phyloP scores from a whole-genome alignment of 805 yeast species.

The Wickerhamiella siamensis region DNA sequence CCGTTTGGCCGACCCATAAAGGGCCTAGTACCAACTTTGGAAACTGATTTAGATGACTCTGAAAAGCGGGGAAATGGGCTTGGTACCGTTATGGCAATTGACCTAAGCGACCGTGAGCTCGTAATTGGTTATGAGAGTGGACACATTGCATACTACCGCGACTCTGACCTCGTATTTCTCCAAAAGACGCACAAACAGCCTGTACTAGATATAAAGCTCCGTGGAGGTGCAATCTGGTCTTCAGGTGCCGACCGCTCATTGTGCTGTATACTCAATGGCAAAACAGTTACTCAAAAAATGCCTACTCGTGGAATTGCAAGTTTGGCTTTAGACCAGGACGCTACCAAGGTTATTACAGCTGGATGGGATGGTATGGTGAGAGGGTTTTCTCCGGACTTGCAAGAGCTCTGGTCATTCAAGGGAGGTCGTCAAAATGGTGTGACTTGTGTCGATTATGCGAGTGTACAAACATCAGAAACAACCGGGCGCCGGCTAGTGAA shows the following conservation, averaged over 20 bases:
- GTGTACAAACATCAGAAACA: background rate
- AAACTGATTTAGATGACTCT: slow-evolving; percentile 10
- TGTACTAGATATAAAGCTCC: slow-evolving; percentile 18
- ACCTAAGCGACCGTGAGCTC: slow-evolving; percentile 24
- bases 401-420: slow-evolving; percentile 22
- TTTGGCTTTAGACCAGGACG: slow-evolving; percentile 17
- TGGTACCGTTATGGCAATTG: slow-evolving; percentile 58
- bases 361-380: slow-evolving; percentile 31
- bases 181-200: slow-evolving; percentile 23
- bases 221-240: slow-evolving; percentile 18
- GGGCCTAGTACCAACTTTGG: slow-evolving; percentile 9
- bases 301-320: slow-evolving; percentile 20
- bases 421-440: slow-evolving; percentile 23
- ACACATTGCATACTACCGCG: slow-evolving; percentile 28
- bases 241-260: slow-evolving; percentile 23
- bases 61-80: slow-evolving; percentile 9
- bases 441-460: slow-evolving; percentile 9
- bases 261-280: slow-evolving; percentile 10
- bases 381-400: slow-evolving; percentile 19
- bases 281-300: slow-evolving; percentile 1
- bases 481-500: slow-evolving; percentile 8
- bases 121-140: slow-evolving; percentile 67
- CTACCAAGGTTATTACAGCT: slow-evolving; percentile 18
- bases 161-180: background rate
- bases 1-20: slow-evolving; percentile 14